These are phyloP conservation scores for Meredithiella fracta DNA, from an alignment of 2,329 filamentous ascomycete species.

Conservation along the genomic window DNA sequence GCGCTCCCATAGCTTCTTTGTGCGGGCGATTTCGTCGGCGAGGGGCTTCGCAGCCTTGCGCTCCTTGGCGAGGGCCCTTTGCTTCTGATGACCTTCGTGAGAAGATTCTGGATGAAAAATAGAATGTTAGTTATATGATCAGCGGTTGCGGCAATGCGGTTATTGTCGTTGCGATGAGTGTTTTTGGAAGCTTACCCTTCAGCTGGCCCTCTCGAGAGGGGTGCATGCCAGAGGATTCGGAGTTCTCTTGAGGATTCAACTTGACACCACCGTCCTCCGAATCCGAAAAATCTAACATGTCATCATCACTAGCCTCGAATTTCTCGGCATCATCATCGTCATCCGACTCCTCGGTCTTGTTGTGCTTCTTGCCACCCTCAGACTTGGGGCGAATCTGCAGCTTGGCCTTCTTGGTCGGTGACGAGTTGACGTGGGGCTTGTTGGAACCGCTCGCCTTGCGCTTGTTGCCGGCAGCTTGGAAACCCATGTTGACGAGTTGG, in stretches of 20 bases:
- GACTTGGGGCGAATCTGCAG: constrained; percentile 23
- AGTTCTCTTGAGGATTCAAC: constrained; percentile 24
- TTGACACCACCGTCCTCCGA: constrained; percentile 37
- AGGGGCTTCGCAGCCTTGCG: constrained; percentile 87
- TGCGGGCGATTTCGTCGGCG: constrained; percentile 70
- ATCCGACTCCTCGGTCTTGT: constrained; percentile 17
- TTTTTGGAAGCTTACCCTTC: constrained; percentile 11
- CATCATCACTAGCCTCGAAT: constrained; percentile 26
- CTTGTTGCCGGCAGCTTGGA: constrained; percentile 35
- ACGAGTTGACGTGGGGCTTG: constrained; percentile 28
- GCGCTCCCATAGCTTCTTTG: constrained; percentile 95
- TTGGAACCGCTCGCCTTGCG: constrained; percentile 34
- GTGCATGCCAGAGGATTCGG: constrained; percentile 17
- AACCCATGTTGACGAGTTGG: constrained; percentile 12
- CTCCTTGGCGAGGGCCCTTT: constrained; percentile 74
- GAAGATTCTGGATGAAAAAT: constrained; percentile 38
- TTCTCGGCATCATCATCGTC: constrained; percentile 24
- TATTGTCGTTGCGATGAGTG: not conserved
- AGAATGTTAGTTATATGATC: not conserved
- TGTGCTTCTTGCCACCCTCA: constrained; percentile 15
- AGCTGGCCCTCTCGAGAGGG: constrained; percentile 8
- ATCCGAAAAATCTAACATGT: constrained; percentile 31
- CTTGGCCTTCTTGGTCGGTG: constrained; percentile 34
- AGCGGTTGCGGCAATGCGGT: not conserved
- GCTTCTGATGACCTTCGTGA: constrained; percentile 80